phyloP scores from a whole-genome alignment of 225 moss, liverwort and hornwort genomes.

The Thuidium tamariscinum region DNA sequence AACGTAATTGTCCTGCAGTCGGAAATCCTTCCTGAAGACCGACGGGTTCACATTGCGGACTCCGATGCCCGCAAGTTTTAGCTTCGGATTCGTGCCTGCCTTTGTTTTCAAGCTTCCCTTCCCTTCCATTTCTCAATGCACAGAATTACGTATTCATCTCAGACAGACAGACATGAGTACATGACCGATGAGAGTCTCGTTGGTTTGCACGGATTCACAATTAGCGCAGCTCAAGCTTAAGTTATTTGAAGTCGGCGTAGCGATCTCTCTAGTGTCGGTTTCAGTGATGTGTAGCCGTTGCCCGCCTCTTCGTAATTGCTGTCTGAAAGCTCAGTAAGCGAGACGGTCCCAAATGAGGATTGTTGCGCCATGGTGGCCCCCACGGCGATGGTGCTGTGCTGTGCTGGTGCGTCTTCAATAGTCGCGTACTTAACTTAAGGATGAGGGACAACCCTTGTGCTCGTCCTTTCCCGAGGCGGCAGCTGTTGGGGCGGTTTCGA shows the following conservation, averaged over 20 bases:
- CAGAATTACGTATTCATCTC: neutral
- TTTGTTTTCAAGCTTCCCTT: neutral
- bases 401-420: neutral
- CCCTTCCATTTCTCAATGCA: neutral
- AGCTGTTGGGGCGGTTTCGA: neutral
- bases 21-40: neutral
- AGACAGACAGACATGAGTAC: neutral
- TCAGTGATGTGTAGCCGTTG: neutral
- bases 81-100: neutral
- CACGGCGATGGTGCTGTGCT: neutral
- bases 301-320: neutral
- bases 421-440: neutral
- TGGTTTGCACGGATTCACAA: neutral
- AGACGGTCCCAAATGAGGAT: neutral
- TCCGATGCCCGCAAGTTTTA: neutral
- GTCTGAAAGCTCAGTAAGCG: neutral
- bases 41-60: too few species aligned
- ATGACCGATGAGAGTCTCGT: neutral
- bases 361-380: slow-evolving; percentile 10
- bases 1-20: neutral
- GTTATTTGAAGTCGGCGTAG: neutral
- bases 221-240: neutral
- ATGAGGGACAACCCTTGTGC: neutral
- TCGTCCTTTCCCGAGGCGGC: neutral
- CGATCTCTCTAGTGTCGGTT: too few species aligned